Base-by-base conservation (phyloP, 192 early-diverging fungal species). In the Coemansia sp. region DNA sequence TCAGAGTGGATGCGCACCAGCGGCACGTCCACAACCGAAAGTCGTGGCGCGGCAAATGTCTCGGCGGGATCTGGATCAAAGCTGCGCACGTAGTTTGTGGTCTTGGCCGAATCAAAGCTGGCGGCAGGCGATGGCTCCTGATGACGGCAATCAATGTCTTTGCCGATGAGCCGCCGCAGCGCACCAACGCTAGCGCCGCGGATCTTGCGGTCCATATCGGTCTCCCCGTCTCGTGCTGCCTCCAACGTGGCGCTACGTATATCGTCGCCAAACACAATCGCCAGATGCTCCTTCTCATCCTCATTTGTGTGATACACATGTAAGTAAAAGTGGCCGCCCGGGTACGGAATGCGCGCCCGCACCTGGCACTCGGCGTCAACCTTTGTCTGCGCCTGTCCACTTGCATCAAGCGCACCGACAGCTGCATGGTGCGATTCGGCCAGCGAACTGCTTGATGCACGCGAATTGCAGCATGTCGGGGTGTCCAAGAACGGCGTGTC, bases 1-100 rank as follows among this genome's bases (percentile, higher is more conserved):
- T 93, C 94, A 0, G 95, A 97, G 69, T 98, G 96, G 47, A 98
- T 94, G 20, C 96, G 87, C 10, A 89, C 91, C 40, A 98, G 67
- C 21, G 94, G 93, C n/a, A 62, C 70, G 34, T 69, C 68, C 1
- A 79, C 67, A 11, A 79, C 61, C 14, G 76, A 63, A 46, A 79
- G 51, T 4, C 71, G 76, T 11, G 64, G 25, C 7, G 76, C 65
- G 7, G 59, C 63, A 69, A 79, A 79, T 21, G 26, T 19, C 47
- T 79, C 76, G 4, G 63, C 64, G 4, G 65, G 63, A 60, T 73
- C 76, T 1, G 59, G 57, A 31, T 78, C 76, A 36, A 78, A 78
- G 0, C 59, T 21, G 26, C 51, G 49, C 26, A 55, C 10, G 22
- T 23, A 23, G 25, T 20, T 20, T 25, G 25, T 10, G 21, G 9